Percentiles rank a stretch among this genome's conserved stretches.
These are phyloP conservation scores for Nannizzia gypsea DNA, from an alignment of 2,329 filamentous ascomycete genomes.

Conservation along the genomic window DNA sequence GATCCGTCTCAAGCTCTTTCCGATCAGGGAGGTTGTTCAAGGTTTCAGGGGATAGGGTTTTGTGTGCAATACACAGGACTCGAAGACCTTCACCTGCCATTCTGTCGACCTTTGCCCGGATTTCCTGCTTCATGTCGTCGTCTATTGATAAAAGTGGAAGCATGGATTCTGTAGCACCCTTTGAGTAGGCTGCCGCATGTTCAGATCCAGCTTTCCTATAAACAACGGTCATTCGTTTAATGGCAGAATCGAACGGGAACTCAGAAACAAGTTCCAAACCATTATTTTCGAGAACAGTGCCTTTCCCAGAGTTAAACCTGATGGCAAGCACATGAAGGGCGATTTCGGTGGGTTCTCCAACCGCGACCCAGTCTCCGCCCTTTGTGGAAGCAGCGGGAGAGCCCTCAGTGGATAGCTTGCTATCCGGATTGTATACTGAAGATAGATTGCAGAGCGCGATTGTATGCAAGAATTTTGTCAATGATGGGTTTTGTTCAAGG, in stretches of 20 bases:
- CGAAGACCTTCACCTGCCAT: slow-evolving; percentile 51
- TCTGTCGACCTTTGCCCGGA: slow-evolving; percentile 50
- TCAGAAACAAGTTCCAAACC: slow-evolving; percentile 45
- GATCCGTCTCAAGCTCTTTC: slow-evolving; percentile 46
- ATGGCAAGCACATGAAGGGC: slow-evolving; percentile 57
- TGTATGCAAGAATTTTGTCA: slow-evolving; percentile 43
- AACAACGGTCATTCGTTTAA: slow-evolving; percentile 59
- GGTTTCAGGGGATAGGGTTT: slow-evolving; percentile 24
- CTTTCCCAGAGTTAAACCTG: slow-evolving; percentile 46
- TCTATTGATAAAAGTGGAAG: slow-evolving; percentile 47
- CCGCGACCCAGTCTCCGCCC: slow-evolving; percentile 42
- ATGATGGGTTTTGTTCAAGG: neutral
- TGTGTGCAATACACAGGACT: slow-evolving; percentile 37
- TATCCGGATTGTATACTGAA: slow-evolving; percentile 37
- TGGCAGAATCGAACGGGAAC: slow-evolving; percentile 55
- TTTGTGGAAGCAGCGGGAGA: slow-evolving; percentile 20
- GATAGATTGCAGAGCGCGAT: slow-evolving; percentile 51
- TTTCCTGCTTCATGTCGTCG: slow-evolving; percentile 40
- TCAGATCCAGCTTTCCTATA: slow-evolving; percentile 27
- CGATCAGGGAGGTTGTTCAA: slow-evolving; percentile 43
- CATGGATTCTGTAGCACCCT: slow-evolving; percentile 53
- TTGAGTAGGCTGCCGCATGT: slow-evolving; percentile 15
- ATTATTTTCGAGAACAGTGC: slow-evolving; percentile 35
- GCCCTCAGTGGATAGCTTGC: slow-evolving; percentile 11
- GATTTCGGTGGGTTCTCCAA: slow-evolving; percentile 54